These are phyloP conservation scores for Schoenoplectus tabernaemontani DNA, from an alignment of 202 grass and related monocot genomes.

Conservation along the genomic window DNA sequence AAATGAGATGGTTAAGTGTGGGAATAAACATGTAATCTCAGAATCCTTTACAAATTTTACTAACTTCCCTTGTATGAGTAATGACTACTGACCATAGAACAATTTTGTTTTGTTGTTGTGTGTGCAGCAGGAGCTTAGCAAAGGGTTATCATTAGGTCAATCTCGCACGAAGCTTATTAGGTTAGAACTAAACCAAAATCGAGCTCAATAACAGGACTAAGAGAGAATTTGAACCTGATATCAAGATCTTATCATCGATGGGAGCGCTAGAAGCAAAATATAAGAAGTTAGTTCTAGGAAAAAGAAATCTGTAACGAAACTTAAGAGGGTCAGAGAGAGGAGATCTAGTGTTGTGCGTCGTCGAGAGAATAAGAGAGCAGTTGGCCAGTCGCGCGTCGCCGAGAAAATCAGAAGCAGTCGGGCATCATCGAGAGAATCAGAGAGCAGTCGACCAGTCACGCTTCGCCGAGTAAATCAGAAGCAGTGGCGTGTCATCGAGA, in stretches of 20 bases:
- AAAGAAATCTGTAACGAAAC: too few species aligned
- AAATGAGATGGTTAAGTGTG: background rate
- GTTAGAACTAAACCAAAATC: constrained; percentile 17
- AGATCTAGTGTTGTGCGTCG: too few species aligned
- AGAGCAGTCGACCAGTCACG: too few species aligned
- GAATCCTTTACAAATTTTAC: background rate
- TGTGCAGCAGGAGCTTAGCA: background rate
- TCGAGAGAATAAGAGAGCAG: too few species aligned
- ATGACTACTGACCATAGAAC: background rate
- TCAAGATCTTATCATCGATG: constrained; percentile 58
- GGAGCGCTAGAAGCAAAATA: constrained; percentile 2
- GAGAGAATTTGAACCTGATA: constrained; percentile 43
- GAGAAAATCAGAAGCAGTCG: too few species aligned
- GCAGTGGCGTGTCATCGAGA: too few species aligned
- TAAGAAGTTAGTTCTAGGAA: too few species aligned
- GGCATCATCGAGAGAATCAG: too few species aligned
- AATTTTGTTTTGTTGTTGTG: background rate
- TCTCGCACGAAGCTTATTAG: background rate
- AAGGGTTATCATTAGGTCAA: background rate
- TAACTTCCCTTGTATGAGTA: background rate
- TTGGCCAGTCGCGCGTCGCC: too few species aligned
- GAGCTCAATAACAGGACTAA: background rate
- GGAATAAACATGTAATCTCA: background rate
- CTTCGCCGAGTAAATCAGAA: too few species aligned
- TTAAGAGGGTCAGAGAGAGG: too few species aligned